Conservation (phyloP, 1,284 basidiomycete species). For the Ganoderma meredithae region DNA sequence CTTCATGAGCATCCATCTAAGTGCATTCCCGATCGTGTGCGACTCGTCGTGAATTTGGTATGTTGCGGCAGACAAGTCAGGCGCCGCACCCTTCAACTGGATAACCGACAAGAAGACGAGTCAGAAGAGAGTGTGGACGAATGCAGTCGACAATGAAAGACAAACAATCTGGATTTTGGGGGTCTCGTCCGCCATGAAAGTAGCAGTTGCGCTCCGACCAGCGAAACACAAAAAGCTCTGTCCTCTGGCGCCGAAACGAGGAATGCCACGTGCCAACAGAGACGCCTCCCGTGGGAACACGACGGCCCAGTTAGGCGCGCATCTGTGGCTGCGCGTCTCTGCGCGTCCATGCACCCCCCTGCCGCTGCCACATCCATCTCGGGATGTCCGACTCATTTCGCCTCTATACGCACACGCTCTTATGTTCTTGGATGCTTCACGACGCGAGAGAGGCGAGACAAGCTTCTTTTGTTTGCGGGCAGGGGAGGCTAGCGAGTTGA, state of each 20-base stretch:
- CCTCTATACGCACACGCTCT: neutral
- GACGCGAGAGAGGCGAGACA: neutral
- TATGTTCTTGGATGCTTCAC: neutral
- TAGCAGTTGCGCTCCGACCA: constrained; percentile 1
- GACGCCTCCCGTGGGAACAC: neutral
- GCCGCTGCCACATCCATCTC: neutral
- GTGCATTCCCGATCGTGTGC: constrained; percentile 94
- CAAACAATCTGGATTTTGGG: constrained; percentile 67
- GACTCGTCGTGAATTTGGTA: constrained; percentile 94
- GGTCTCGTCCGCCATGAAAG: constrained; percentile 53
- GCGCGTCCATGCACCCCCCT: neutral
- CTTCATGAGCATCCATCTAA: constrained; percentile 99
- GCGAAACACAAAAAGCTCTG: constrained; percentile 14
- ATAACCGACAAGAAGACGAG: neutral
- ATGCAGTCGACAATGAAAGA: constrained; percentile 20
- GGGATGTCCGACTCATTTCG: neutral
- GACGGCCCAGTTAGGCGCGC: neutral
- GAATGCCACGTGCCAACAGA: neutral
- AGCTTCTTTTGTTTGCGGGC: constrained; percentile 14
- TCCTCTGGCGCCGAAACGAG: constrained; percentile 5
- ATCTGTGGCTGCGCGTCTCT: neutral
- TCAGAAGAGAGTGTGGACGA: constrained; percentile 4
- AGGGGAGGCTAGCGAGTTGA: constrained; percentile 15
- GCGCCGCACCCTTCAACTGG: constrained; percentile 78
- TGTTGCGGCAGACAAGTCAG: constrained; percentile 90